Evolutionary conservation across 768 basidiomycete genomes (phyloP), one percentile per base, ranked within the genome.

Genomic region (Termitomyces sp.): DNA sequence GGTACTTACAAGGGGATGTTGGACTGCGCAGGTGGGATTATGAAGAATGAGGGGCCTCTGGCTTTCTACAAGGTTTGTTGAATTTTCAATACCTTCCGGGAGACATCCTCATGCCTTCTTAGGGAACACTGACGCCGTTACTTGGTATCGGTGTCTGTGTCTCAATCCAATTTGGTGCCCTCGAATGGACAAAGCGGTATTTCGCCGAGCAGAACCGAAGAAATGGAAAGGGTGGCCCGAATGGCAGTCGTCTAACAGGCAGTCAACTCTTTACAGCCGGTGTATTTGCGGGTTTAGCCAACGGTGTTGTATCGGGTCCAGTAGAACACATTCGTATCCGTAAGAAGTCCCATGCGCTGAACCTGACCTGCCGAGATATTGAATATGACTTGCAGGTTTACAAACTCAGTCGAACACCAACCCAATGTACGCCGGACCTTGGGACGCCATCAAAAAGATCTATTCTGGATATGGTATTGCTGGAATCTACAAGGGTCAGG

Each of bases 281-380:
- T 62, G 84, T 93, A 4, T 75, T 85, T 37, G 96, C 95, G 24
- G 96, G 96, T 27, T 72, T 97, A 27, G 87, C 92, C 10, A 98
- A 98, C 68, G 89, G 93, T 30, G 79, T 96, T 58, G 94, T 97
- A 37, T 95, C 95, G 0, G 94, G 95, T 1, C 96, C 95, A 6
- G 95, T 98, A 18, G 95, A 98, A 71, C 95, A 98, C 68, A 95
- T 98, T 69, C 91, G 95, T 76, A 98, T 98, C 63, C 87, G 93
- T 93, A 64, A 70, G 89, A 64, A 70, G 89, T 77, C 32, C 14
- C 20, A 47, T n/a, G 12, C 18, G 16, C 33, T 44, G 26, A 40
- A 52, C n/a, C 42, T 39, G 30, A 66, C 55, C 18, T 39, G 44
- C 40, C 34, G 52, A 53, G 32, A 37, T 45, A 27, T 30, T 27